A percentile compares a stretch with the other conserved stretches of the same genome.
Evolutionary conservation across 306 rosid genomes (phyloP).

Genomic region (Pyrus pyrifolia): DNA sequence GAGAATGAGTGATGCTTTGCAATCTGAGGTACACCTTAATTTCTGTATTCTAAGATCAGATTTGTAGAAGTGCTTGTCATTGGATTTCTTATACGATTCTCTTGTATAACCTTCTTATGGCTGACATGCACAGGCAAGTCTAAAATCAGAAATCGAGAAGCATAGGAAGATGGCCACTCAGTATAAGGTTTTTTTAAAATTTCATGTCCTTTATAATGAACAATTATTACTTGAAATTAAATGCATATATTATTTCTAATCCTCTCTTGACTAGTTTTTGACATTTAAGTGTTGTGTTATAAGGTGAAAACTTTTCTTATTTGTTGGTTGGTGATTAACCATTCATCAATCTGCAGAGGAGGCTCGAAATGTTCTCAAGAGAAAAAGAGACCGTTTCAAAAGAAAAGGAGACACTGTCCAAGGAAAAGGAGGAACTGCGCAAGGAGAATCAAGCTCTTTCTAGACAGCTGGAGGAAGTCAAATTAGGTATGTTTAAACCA

Average conservation of each 20-base stretch:
- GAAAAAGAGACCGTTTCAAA: neutral
- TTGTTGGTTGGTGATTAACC: neutral
- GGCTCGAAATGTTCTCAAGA: neutral
- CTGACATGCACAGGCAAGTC: slow-evolving; percentile 47
- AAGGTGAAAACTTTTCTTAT: neutral
- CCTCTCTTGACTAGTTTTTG: neutral
- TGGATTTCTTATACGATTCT: neutral
- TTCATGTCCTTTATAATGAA: neutral
- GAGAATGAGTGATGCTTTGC: slow-evolving; percentile 47
- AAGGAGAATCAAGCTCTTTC: slow-evolving; percentile 39
- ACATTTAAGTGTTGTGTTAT: neutral
- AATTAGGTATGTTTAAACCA: slow-evolving; percentile 50
- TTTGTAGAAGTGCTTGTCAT: neutral
- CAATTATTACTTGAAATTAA: neutral
- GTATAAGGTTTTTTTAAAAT: slow-evolving; percentile 41
- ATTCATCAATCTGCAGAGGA: slow-evolving; percentile 38
- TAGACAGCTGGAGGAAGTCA: slow-evolving; percentile 75
- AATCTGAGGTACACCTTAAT: slow-evolving; percentile 49
- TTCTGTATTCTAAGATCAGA: neutral
- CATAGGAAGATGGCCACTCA: slow-evolving; percentile 41
- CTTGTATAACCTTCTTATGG: slow-evolving; percentile 5
- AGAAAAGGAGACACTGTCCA: slow-evolving; percentile 28
- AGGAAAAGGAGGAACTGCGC: slow-evolving; percentile 65
- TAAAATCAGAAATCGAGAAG: slow-evolving; percentile 59
- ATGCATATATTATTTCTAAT: neutral